Percentiles rank a stretch among this genome's conserved stretches.
Evolutionary conservation across 306 rosid genomes (phyloP).

Genomic region (Glycine tomentella): DNA sequence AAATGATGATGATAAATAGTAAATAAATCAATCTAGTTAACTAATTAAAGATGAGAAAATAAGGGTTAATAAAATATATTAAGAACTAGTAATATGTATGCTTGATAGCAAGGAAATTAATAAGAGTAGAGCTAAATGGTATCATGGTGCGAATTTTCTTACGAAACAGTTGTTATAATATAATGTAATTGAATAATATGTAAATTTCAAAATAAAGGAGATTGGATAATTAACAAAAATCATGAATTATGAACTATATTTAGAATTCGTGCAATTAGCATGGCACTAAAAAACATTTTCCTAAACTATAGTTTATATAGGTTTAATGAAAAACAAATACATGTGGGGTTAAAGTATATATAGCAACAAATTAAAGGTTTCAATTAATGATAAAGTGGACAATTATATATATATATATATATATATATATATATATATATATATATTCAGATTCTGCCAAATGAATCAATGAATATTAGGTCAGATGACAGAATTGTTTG

Average conservation of each 20-base stretch:
- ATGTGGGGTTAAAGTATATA: not conserved
- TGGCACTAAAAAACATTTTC: no score
- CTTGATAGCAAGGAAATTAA: not conserved
- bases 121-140: no score
- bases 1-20: no score
- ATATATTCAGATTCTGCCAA: not conserved
- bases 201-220: no score
- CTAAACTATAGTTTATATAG: not conserved
- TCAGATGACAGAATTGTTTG: constrained; percentile 33
- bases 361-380: not conserved
- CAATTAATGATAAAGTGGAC: not conserved
- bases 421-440: no score
- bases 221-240: no score
- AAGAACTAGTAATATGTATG: not conserved
- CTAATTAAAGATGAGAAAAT: not conserved
- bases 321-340: not conserved
- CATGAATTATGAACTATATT: no score
- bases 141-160: no score
- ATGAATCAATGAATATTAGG: not conserved
- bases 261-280: no score
- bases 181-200: no score
- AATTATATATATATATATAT: not conserved
- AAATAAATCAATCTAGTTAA: not conserved
- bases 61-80: not conserved
- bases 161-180: no score